Evolutionary conservation across 1,284 basidiomycete species (phyloP).

Genomic region (Cryptococcus sp.): DNA sequence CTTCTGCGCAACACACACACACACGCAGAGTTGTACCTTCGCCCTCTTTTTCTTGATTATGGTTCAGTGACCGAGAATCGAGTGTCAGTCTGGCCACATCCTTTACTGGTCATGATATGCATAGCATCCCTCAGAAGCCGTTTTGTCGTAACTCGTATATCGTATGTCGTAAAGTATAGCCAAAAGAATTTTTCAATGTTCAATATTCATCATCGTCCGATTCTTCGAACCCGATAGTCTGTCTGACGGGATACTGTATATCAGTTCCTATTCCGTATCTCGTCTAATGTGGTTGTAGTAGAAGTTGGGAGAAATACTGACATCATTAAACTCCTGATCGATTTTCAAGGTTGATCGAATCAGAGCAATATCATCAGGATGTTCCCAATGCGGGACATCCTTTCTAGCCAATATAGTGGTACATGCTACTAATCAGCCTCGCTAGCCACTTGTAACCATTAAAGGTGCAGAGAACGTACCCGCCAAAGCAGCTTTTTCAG

Average conservation of each 20-base stretch:
- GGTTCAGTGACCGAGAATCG: no score
- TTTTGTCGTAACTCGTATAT: no score
- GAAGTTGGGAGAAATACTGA: not conserved
- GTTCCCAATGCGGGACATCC: constrained; percentile 10
- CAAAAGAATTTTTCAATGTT: no score
- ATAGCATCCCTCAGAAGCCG: no score
- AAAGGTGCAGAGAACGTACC: not conserved
- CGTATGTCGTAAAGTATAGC: no score
- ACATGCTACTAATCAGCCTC: constrained; percentile 1
- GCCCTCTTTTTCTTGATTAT: no score
- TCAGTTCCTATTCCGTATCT: not conserved
- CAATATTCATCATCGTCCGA: not conserved
- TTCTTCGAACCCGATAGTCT: not conserved
- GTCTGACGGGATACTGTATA: not conserved
- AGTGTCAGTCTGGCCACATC: no score
- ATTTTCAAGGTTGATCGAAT: constrained; percentile 3
- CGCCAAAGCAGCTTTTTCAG: not conserved
- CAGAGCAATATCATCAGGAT: constrained; percentile 3
- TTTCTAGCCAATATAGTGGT: constrained; percentile 3
- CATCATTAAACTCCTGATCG: constrained; percentile 6
- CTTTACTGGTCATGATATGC: no score
- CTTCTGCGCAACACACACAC: no score
- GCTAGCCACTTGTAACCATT: not conserved
- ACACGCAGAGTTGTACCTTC: no score
- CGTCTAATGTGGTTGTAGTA: not conserved